These are phyloP conservation scores for Podila minutissima DNA, from an alignment of 192 early-diverging fungal genomes.

Conservation along the genomic window DNA sequence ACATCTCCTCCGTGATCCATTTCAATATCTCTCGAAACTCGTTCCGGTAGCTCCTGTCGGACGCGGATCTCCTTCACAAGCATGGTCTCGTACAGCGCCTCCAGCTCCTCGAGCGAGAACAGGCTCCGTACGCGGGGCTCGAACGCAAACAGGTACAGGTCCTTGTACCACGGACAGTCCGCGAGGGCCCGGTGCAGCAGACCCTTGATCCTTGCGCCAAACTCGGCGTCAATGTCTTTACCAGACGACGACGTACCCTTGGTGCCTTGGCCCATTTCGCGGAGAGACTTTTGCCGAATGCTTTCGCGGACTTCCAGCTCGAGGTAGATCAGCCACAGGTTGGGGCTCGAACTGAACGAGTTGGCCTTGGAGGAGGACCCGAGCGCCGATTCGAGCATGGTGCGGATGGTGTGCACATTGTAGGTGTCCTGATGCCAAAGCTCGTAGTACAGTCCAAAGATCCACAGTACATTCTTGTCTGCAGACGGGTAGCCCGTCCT, in stretches of 20 bases:
- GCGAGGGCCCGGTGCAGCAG: slow-evolving; percentile 30
- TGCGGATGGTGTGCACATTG: slow-evolving; percentile 12
- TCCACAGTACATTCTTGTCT: slow-evolving; percentile 28
- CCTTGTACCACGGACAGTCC: slow-evolving; percentile 49
- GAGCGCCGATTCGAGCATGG: slow-evolving; percentile 32
- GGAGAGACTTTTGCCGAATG: slow-evolving; percentile 3
- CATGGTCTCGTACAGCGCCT: slow-evolving; percentile 45
- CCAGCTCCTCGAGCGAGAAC: slow-evolving; percentile 36
- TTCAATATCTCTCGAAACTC: not conserved
- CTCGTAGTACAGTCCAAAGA: slow-evolving; percentile 46
- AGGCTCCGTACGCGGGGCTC: slow-evolving; percentile 25
- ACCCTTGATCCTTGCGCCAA: slow-evolving; percentile 16
- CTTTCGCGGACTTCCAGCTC: slow-evolving; percentile 42
- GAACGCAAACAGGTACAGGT: slow-evolving; percentile 43
- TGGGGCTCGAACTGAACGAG: slow-evolving; percentile 39
- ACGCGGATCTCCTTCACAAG: slow-evolving; percentile 44
- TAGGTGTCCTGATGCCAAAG: slow-evolving; percentile 43
- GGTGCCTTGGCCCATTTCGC: not conserved
- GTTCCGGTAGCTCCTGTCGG: slow-evolving; percentile 33
- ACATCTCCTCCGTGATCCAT: not conserved
- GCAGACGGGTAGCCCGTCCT: not conserved
- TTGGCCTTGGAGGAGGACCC: slow-evolving; percentile 22
- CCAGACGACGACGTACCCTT: not conserved
- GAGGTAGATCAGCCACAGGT: slow-evolving; percentile 43
- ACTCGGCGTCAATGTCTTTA: slow-evolving; percentile 5